Evolutionary conservation across 805 yeast species (phyloP).

Genomic region (Yarrowia sp.): DNA sequence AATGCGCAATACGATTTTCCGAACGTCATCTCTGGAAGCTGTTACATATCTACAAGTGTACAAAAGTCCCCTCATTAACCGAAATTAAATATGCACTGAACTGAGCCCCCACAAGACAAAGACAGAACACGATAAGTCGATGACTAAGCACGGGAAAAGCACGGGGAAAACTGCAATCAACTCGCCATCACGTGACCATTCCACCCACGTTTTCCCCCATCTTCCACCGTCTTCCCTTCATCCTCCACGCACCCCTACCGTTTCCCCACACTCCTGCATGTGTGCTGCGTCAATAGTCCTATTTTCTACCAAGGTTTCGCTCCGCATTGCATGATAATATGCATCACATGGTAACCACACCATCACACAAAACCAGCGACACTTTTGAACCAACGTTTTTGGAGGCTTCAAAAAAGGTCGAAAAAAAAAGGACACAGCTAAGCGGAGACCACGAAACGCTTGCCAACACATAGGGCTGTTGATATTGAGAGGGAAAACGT

Average conservation of each 20-base stretch:
- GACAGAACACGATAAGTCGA: background rate
- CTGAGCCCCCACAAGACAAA: too few species aligned
- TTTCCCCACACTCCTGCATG: constrained; percentile 24
- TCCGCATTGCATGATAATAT: constrained; percentile 30
- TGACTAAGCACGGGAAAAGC: too few species aligned
- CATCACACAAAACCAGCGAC: background rate
- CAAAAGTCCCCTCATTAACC: constrained; percentile 4
- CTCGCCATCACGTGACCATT: background rate
- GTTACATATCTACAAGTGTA: background rate
- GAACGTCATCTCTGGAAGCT: too few species aligned
- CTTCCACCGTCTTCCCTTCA: background rate
- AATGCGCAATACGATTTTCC: too few species aligned
- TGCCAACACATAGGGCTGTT: too few species aligned
- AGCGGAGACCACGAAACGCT: too few species aligned
- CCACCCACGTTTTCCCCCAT: background rate
- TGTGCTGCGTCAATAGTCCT: constrained; percentile 11
- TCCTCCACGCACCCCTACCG: background rate
- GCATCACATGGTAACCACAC: constrained; percentile 31
- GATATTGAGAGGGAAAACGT: too few species aligned
- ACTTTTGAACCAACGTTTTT: background rate
- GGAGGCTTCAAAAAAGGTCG: too few species aligned
- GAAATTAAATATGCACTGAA: background rate
- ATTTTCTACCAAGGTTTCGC: constrained; percentile 4
- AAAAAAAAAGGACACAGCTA: too few species aligned
- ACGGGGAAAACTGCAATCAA: too few species aligned